Evolutionary conservation across 1,284 basidiomycete species (phyloP), one percentile per base, ranked within the genome.

Genomic region (Rhizopogon parksii): DNA sequence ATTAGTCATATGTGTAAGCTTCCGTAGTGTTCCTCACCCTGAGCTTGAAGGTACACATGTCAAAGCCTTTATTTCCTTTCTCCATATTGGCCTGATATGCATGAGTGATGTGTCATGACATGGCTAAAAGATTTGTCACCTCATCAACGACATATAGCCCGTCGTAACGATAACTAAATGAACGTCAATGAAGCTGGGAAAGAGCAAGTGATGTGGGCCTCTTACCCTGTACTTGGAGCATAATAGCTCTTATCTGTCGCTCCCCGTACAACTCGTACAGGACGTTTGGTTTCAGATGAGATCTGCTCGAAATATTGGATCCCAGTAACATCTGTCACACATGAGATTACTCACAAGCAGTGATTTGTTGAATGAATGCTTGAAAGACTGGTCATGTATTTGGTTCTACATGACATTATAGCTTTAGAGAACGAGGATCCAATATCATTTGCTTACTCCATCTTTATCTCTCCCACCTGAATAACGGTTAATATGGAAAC

Each of bases 251-350:
- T 1, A 27, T 39, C 0, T 51, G 56, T 59, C 30, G 47, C 58
- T 11, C 74, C 73, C 8, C 75, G 66, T 34, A 72, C 52, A 2
- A 76, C 74, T 15, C 74, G 67, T 1, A 77, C 69, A 1, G 71
- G 72, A 17, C 57, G 63, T 48, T 57, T 57, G 1, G 63, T 72
- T n/a, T 60, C 17, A 11, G 8, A 59, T 4, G 74, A 74, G 12
- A 57, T 46, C 66, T 68, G 24, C 4, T 45, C 30, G 12, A 24
- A 15, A 37, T 3, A 30, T 9, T 2, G 14, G 14, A 11, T 3
- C 24, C 17, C 5, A 45, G 9, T 37, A 8, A 25, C 2, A 4
- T 4, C 21, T 4, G 25, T 6, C 15, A 14, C 36, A 12, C 9
- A 15, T 14, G 32, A 9, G 2, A 8, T 14, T 30, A 43, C 62